Base-by-base conservation (phyloP, 768 basidiomycete species). In the Lentinula aciculospora region DNA sequence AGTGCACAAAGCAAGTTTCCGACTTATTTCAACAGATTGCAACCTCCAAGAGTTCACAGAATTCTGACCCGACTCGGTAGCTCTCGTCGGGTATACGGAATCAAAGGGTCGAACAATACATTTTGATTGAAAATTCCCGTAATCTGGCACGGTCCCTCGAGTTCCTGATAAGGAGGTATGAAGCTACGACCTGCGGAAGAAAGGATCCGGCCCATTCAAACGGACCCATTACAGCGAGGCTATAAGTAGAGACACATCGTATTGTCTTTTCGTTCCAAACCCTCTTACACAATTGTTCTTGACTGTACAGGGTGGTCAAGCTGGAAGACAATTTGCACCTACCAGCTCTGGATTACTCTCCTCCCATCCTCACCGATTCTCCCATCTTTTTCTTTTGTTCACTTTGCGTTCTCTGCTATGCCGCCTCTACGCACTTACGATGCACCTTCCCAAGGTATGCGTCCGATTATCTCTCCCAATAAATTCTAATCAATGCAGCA, bases 261-360 rank as follows among this genome's bases (percentile, higher is more conserved):
- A 54, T 54, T 54, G 53, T 54, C 53, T 39, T 54, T 54, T 54
- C 34, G 53, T 44, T 36, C 42, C 40, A 12, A 21, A 31, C 21
- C 13, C 37, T 44, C 32, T 32, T 44, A 44, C 42, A 19, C 21
- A 23, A 44, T 44, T 21, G 19, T 21, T 44, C 42, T 44, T 44
- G 42, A 23, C 42, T 10, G 42, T 23, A 44, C 21, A 44, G 42
- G 10, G 42, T 23, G 23, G 19, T 44, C 42, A 23, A 44, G 42
- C 21, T 44, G 42, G 21, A 8, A 7, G 21, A 7, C 42, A n/a
- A 9, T 44, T 21, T 12, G 2, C 40, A 9, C 46, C 29, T 5
- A 12, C 25, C 25, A 28, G 44, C 25, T 10, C 5, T 10, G 10
- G 12, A 17, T 21, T 42, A 42, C n/a, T 42, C 7, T 42, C 21